Base-by-base conservation (phyloP, 805 yeast species). In the Monosporozyma aerobia region DNA sequence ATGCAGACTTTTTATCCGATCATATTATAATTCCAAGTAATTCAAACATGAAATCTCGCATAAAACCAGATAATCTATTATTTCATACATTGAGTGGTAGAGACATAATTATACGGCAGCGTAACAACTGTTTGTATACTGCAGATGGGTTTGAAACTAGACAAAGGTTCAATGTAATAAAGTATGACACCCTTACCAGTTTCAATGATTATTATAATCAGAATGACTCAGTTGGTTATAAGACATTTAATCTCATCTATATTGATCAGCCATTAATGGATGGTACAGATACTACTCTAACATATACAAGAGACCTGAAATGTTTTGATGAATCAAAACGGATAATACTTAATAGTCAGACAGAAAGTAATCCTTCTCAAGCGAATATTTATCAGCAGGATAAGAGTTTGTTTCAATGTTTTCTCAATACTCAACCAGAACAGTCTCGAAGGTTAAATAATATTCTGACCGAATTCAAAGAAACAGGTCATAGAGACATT, bases 161-260 rank as follows among this genome's bases (percentile, higher is more conserved):
- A 44, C 65, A 76, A 44, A 68, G 72, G 44, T 65, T 78, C 19
- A 70, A 66, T 51, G 77, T 87, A 7, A 32, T 71, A 2, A 63
- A 70, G 5, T 73, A 77, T 37, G 76, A 73, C 37, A 72, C 82
- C 40, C 74, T 83, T 57, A 66, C 70, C 11, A 77, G 80, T 16
- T 83, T 82, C 60, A 77, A 81, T 52, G 79, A 77, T 46, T 83
- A 82, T 64, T 73, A 84, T 46, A 80, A 82, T 11, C 30, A 23
- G 11, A 43, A 19, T 5, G 44, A 40, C 5, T 19, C 23, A 3
- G 27, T 2, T 7, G 74, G 75, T 48, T 83, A 83, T 0, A 69
- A 78, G 46, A 68, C 71, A 53, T 81, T 83, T 61, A 75, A 83
- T 64, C 55, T 86, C 2, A 71, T 85, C 46, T 73, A 75, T 55